Percentiles rank a stretch among this genome's conserved stretches.
phyloP scores from a whole-genome alignment of 352 stramenopile species.

The Phytophthora pini region DNA sequence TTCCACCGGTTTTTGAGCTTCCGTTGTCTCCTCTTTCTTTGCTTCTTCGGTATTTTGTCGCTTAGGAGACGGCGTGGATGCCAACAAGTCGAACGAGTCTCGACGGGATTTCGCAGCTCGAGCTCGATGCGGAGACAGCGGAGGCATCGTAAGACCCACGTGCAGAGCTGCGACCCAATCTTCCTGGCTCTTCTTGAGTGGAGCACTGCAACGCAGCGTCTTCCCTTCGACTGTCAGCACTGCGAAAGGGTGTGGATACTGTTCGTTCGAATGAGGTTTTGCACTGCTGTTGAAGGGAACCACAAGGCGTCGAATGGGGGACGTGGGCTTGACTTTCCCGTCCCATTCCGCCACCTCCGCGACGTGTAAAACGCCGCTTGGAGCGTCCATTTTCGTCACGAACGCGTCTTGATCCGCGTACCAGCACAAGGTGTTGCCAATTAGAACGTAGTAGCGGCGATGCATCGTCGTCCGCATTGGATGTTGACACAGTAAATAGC shows the following conservation, averaged over 20 bases:
- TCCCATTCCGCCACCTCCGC: conserved; percentile 67
- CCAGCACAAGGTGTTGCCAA: conserved; percentile 82
- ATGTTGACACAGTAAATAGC: conserved; percentile 78
- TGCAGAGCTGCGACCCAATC: conserved; percentile 77
- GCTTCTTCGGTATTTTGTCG: conserved; percentile 18
- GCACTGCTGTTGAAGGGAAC: conserved; percentile 28
- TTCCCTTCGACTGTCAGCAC: conserved; percentile 77
- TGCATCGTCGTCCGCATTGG: conserved; percentile 69
- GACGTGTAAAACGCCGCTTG: conserved; percentile 73
- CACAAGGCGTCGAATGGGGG: conserved; percentile 28
- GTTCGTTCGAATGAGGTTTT: conserved; percentile 44
- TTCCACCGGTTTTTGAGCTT: conserved; percentile 1
- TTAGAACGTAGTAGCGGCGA: conserved; percentile 80
- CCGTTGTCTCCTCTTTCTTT: conserved; percentile 2
- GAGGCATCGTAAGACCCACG: conserved; percentile 78
- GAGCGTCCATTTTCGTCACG: conserved; percentile 47
- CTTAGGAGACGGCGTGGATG: conserved; percentile 28
- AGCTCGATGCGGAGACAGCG: conserved; percentile 75
- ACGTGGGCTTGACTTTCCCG: conserved; percentile 50
- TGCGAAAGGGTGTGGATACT: conserved; percentile 59
- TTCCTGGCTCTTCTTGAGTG: conserved; percentile 66
- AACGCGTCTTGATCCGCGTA: conserved; percentile 78
- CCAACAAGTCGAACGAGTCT: conserved; percentile 75
- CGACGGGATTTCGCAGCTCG: conserved; percentile 63
- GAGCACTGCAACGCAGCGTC: conserved; percentile 65